A percentile compares a stretch with the other conserved stretches of the same genome.
Conservation (phyloP, 805 yeast genomes). For the Debaryomyces tyrocola region DNA sequence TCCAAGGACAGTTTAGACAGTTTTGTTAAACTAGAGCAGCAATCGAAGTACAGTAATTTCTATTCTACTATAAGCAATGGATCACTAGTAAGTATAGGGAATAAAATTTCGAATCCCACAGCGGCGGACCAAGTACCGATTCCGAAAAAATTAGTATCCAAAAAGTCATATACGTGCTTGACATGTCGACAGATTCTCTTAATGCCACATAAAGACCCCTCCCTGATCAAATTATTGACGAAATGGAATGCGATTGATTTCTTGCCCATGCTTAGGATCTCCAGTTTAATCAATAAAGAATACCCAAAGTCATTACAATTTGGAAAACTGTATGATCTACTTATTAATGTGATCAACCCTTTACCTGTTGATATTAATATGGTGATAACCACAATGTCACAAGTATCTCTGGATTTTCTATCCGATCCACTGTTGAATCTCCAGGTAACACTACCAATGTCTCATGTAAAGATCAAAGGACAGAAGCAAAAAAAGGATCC, state of each 20-base stretch:
- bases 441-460: conserved; percentile 24
- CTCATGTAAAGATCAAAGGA: conserved; percentile 16
- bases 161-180: conserved; percentile 25
- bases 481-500: conserved; percentile 16
- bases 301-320: conserved; percentile 7
- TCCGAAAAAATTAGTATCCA: conserved; percentile 24
- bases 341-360: conserved; percentile 35
- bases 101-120: background rate
- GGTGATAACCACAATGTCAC: conserved; percentile 22
- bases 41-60: background rate
- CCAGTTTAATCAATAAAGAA: conserved; percentile 11
- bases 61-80: background rate
- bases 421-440: conserved; percentile 5
- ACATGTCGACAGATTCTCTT: conserved; percentile 27
- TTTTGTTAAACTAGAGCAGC: conserved; percentile 3
- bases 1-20: background rate
- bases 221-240: conserved; percentile 22
- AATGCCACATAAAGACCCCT: conserved; percentile 26
- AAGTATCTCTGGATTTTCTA: conserved; percentile 14
- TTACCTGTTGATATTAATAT: conserved; percentile 18
- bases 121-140: conserved; percentile 15
- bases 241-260: conserved; percentile 36
- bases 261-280: conserved; percentile 27
- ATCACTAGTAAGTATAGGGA: background rate
- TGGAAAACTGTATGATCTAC: conserved; percentile 16